Percentiles rank a stretch among this genome's conserved stretches.
These are phyloP conservation scores for Prinsepia uniflora DNA, from an alignment of 306 rosid species.

Conservation along the genomic window DNA sequence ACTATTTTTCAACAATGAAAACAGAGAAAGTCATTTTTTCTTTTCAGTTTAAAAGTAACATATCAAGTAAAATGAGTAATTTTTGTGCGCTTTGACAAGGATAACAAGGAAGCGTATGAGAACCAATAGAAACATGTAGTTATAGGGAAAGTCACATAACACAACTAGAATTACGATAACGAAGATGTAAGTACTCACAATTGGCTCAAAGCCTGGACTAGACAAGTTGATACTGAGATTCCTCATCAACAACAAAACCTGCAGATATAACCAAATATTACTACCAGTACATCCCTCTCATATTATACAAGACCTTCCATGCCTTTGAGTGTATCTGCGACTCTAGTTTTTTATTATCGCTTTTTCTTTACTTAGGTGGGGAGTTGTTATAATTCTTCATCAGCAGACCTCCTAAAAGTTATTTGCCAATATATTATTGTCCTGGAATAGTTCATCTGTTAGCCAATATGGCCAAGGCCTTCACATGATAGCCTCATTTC, in stretches of 20 bases:
- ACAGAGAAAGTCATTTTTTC: no score
- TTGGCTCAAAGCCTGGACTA: conserved; percentile 64
- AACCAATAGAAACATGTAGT: background rate
- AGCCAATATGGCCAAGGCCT: background rate
- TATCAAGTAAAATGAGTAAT: background rate
- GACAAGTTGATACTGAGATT: conserved; percentile 77
- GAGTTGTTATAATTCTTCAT: no score
- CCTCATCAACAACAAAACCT: conserved; percentile 86
- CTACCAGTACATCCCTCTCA: background rate
- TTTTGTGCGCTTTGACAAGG: conserved; percentile 1
- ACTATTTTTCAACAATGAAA: background rate
- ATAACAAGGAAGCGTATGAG: background rate
- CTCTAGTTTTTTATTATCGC: background rate
- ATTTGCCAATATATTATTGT: background rate
- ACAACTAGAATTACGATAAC: background rate
- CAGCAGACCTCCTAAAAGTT: no score
- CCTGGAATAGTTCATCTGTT: background rate
- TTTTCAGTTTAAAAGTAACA: background rate
- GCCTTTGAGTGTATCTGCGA: background rate
- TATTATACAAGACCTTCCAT: background rate
- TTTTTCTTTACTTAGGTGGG: no score
- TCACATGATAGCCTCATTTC: conserved; percentile 4
- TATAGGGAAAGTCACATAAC: background rate
- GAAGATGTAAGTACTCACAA: conserved; percentile 41
- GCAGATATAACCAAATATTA: conserved; percentile 35